Evolutionary conservation across 2,329 filamentous ascomycete species (phyloP).

Genomic region (Talaromyces sp.): DNA sequence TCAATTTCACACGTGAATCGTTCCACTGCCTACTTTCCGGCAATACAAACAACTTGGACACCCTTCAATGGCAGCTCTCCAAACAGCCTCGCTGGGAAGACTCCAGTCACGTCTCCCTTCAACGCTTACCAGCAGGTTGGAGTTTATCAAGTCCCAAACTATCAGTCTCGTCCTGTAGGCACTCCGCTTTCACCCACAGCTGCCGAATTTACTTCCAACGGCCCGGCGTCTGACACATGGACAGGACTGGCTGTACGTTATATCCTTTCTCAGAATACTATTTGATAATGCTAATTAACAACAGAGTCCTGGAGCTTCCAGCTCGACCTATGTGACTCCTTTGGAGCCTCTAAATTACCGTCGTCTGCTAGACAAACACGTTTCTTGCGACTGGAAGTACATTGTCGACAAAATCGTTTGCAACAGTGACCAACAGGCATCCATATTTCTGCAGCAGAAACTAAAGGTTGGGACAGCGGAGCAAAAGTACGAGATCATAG

Average conservation of each 20-base stretch:
- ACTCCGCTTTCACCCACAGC: constrained; percentile 68
- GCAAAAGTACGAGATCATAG: constrained; percentile 95
- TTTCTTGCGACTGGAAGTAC: constrained; percentile 98
- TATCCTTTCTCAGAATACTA: not conserved
- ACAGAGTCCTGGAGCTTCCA: constrained; percentile 42
- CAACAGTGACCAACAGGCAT: constrained; percentile 98
- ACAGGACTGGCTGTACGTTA: constrained; percentile 48
- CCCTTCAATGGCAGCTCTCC: constrained; percentile 22
- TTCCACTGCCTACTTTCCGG: constrained; percentile 26
- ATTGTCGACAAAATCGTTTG: constrained; percentile 99
- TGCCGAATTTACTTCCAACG: constrained; percentile 61
- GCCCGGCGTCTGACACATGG: constrained; percentile 23
- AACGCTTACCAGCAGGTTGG: constrained; percentile 30
- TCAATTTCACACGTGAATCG: constrained; percentile 27
- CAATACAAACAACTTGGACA: constrained; percentile 28
- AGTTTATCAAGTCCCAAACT: constrained; percentile 33
- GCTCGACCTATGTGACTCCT: constrained; percentile 74
- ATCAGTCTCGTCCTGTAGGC: constrained; percentile 54
- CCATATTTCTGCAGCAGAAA: constrained; percentile 98
- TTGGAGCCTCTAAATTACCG: constrained; percentile 95
- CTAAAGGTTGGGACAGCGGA: constrained; percentile 92
- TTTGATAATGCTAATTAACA: constrained; percentile 17
- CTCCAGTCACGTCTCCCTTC: constrained; percentile 21
- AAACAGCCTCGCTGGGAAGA: constrained; percentile 20
- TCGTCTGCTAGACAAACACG: constrained; percentile 86